A percentile compares a stretch with the other conserved stretches of the same genome.
These are phyloP conservation scores for Hansfordia pulvinata DNA, from an alignment of 2,329 filamentous ascomycete genomes.

Conservation along the genomic window DNA sequence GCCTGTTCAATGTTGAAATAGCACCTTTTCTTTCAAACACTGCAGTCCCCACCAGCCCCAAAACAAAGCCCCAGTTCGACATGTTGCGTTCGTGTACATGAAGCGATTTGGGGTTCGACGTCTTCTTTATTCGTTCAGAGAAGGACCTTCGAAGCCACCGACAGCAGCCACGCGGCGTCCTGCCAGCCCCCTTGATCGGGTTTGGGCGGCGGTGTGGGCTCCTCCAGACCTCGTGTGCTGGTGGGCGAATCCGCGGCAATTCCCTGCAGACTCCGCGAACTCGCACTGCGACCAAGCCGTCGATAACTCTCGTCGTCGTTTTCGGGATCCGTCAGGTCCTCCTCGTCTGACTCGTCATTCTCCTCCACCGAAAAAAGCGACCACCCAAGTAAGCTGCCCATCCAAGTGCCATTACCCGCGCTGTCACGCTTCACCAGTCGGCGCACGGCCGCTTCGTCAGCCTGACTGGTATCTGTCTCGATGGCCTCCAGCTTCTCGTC, in stretches of 20 bases:
- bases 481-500: conserved; percentile 44
- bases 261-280: conserved; percentile 27
- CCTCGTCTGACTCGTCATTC: conserved; percentile 35
- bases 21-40: too few species aligned
- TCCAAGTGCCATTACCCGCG: conserved; percentile 40
- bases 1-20: too few species aligned
- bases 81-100: too few species aligned
- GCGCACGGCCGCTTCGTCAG: conserved; percentile 45
- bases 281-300: conserved; percentile 20
- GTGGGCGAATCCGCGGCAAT: too few species aligned
- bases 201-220: conserved; percentile 32
- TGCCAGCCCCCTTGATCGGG: conserved; percentile 48
- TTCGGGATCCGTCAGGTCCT: conserved; percentile 20
- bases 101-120: too few species aligned
- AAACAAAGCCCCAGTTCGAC: too few species aligned
- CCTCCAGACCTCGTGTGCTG: too few species aligned
- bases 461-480: conserved; percentile 33
- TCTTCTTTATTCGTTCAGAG: conserved; percentile 26
- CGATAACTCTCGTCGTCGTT: conserved; percentile 23
- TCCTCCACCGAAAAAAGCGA: conserved; percentile 49
- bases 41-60: too few species aligned
- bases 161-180: conserved; percentile 55
- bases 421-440: conserved; percentile 40
- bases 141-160: conserved; percentile 48
- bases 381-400: conserved; percentile 45